Evolutionary conservation across 2,329 filamentous ascomycete species (phyloP), one percentile per base, ranked within the genome.

Genomic region (Ascochyta rabiei): DNA sequence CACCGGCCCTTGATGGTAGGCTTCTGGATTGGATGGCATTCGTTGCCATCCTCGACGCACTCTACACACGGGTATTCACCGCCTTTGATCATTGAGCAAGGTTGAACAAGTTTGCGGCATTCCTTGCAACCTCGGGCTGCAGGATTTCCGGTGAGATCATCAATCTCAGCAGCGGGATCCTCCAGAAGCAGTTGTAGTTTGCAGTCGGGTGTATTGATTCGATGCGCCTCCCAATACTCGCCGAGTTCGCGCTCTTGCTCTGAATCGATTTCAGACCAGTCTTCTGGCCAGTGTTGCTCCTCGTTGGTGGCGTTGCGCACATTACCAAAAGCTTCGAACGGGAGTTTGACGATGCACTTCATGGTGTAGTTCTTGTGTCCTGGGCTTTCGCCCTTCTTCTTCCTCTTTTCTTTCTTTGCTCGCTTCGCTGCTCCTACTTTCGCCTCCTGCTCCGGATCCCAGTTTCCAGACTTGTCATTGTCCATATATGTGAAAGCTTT

Each of bases 391-490:
- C 41, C 48, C 26, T 63, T 64, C 28, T 34, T 60, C 15, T 41
- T 45, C 13, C 16, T 23, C 30, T 24, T 37, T 4, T 34, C 53
- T 9, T 46, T 62, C 34, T 56, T 63, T 0, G 48, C 56, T 13
- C 53, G 53, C 45, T 62, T 64, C 1, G 57, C 37, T 3, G 19
- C 33, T 18, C 53, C 45, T 18, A 60, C 21, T 19, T 34, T 56
- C 1, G 46, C 47, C 24, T 70, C 66, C 12, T 59, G 48, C 1
- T 56, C 34, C 0, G 67, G 76, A 43, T 72, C 65, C 38, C 76
- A 79, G 38, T 76, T 68, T 1, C 73, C 74, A 5, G 71, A 74
- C 9, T 68, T 48, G 26, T 79, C 76, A 0, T 63, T 62, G 34
- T 79, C 77, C 10, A 76, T 38, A 56, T 72, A 74, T 1, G 69